Evolutionary conservation across 202 grass and related monocot species (phyloP), one percentile per base, ranked within the genome.

Genomic region (Eragrostis tef): DNA sequence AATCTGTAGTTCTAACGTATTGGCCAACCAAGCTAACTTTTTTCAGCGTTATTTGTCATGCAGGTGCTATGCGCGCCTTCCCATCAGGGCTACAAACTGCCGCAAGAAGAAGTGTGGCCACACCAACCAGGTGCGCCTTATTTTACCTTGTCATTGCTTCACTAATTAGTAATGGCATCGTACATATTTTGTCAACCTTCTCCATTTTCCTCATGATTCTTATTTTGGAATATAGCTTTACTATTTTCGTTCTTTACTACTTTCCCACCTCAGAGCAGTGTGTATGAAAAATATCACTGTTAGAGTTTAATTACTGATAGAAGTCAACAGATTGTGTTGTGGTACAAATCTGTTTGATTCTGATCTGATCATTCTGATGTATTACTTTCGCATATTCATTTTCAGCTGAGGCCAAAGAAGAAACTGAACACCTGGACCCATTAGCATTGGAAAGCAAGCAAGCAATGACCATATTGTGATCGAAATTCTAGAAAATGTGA

Each of bases 101-200:
- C 80, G 86, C 21, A 87, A 87, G 51, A n/a, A n/a, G n/a, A 84
- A 88, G 17, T 79, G 86, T 67, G 80, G 80, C 51, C 86, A 88
- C 86, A 88, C 52, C 65, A 78, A 83, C 47, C 44, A 88, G 85
- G 85, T 87, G 21, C 44, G 39, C 41, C 16, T 19, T 17, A 17
- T 52, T 52, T 52, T 19, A 6, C 16, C 15, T 1, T 53, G 50
- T 7, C 5, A 19, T n/a, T 2, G 6, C 17, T 53, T 53, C 6
- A n/a, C 15, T n/a, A n/a, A n/a, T 19, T 7, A 19, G 6, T 14
- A 5, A 7, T 7, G n/a, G 15, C 16, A 2, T 53, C 15, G 15
- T 53, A 6, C 3, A 19, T 53, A n/a, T 7, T 1, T 53, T 6
- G 5, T 17, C 4, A 53, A 53, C 16, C 15, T 53, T 19, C 17